Evolutionary conservation across 179 eudicot genomes (phyloP).

Genomic region (Gypsophila paniculata): DNA sequence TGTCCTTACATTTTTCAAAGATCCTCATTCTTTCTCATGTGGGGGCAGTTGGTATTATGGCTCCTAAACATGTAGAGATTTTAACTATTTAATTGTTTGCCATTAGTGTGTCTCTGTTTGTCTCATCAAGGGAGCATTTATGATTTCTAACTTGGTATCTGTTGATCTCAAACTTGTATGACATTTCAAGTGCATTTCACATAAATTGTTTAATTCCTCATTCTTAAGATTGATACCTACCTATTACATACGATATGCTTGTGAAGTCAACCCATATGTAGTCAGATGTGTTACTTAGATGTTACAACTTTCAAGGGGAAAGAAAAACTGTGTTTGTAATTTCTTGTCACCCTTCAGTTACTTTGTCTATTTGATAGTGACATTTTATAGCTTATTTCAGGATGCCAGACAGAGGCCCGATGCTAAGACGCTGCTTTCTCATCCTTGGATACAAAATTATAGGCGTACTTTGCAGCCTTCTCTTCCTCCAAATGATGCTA

Average conservation of each 20-base stretch:
- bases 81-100: neutral
- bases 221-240: neutral
- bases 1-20: neutral
- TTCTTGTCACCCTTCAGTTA: neutral
- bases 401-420: constrained; percentile 99
- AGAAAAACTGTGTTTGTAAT: neutral
- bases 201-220: neutral
- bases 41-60: neutral
- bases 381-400: constrained; percentile 44
- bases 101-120: neutral
- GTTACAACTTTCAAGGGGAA: neutral
- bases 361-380: constrained; percentile 22
- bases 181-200: neutral
- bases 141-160: constrained; percentile 4
- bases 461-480: constrained; percentile 91
- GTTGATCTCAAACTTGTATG: neutral
- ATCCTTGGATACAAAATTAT: constrained; percentile 92
- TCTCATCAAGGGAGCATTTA: neutral
- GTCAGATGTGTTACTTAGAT: neutral
- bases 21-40: neutral
- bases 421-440: constrained; percentile 91
- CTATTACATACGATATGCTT: neutral
- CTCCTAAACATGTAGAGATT: neutral
- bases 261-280: neutral
- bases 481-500: constrained; percentile 62